Base-by-base conservation (phyloP, 371 early-diverging fungal species). In the Mycotypha africana region DNA sequence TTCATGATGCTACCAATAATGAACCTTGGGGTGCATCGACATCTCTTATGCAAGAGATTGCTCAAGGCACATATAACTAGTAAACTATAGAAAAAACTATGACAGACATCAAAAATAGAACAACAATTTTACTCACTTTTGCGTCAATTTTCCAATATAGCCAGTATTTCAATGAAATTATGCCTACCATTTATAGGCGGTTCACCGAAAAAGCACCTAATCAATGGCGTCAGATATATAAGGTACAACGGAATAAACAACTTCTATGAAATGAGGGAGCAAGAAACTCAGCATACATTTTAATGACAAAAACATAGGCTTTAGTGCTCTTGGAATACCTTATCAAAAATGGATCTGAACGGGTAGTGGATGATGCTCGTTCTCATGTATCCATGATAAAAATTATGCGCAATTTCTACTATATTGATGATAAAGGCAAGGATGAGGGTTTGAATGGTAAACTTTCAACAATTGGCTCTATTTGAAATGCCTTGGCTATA, bases 371-470 rank as follows among this genome's bases (percentile, higher is more conserved):
- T 60, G 84, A 87, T 49, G 88, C 88, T 26, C 74, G 89, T 7
- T 73, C 84, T 9, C 92, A 89, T 48, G 67, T 90, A n/a, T 88
- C 91, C 14, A 85, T 86, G 47, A 67, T 97, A 46, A 92, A 90
- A 51, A 82, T 85, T 33, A 78, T 94, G 56, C 69, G 80, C 38
- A 92, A 79, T 70, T 92, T 88, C 47, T 74, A 86, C 38, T 88
- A 72, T 42, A 75, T 92, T 19, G 97, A 96, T 52, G 91, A 91
- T 23, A 91, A 93, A 54, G 89, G 88, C 53, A 96, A 95, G 62
- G 98, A 97, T 61, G 92, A 96, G 70, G 98, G 98, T 1, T 81
- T 97, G 43, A 96, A 96, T 56, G 88, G 90, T 92, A 78, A 35
- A 65, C 30, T 12, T 28, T 28, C 12, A 12, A 8, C 12, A 6